Evolutionary conservation across 441 rosid genomes (phyloP), one percentile per base, ranked within the genome.

Genomic region (Populus hybrid): DNA sequence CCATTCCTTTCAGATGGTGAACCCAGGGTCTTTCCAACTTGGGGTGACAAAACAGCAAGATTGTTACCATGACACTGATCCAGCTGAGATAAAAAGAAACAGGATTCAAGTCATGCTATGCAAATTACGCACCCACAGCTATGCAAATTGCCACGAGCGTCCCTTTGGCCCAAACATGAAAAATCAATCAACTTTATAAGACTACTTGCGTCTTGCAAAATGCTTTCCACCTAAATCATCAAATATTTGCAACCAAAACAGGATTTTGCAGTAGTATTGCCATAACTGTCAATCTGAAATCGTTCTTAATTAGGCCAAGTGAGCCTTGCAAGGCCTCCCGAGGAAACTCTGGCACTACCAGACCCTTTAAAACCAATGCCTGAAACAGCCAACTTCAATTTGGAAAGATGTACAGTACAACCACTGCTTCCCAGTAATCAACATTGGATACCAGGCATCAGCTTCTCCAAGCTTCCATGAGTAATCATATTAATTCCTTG

Each of bases 141-240:
- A 29, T 33, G 64, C 72, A 50, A 68, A 31, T 61, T 74, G 38
- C 80, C 78, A 36, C 1, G 18, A 35, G 50, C 4, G 24, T 71
- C 72, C 42, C 79, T 82, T 76, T 50, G 79, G 77, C 23, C 14
- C 71, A 33, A 64, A 72, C 73, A 21, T 14, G 69, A 40, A 73
- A 42, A 69, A 61, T 72, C 38, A 23, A 74, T 35, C 77, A 38
- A 53, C 64, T 67, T 36, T 4, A 14, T 20, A 21, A 76, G 20
- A 72, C 35, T 50, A n/a, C 26, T 71, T 64, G 7, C 10, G 12
- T 53, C 53, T 8, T 68, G 64, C 79, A 65, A 23, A 23, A 61
- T 61, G 65, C 65, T 23, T 21, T 61, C 28, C 56, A 40, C 71
- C 64, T 4, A 40, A 53, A 9, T 40, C 20, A 56, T 45, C 29